Base-by-base conservation (phyloP, 352 stramenopile genomes). In the Pythium dissimile region DNA sequence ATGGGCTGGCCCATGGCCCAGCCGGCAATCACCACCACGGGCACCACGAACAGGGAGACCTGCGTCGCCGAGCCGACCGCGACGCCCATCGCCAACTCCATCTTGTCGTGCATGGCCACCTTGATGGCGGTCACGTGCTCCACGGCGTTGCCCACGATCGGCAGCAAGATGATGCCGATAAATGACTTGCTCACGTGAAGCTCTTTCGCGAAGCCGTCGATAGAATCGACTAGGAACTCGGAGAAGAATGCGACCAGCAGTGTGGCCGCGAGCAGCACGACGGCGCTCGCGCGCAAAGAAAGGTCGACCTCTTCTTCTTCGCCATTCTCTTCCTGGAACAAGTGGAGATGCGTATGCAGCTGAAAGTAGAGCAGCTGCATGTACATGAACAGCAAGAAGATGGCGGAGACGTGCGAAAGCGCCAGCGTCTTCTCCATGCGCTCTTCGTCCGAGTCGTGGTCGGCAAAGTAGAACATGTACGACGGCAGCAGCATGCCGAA, bases 31-130 rank as follows among this genome's bases (percentile, higher is more conserved):
- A 98, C 94, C 18, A 97, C 90, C 2, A 98, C 75, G 5, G 96
- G 96, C 30, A 98, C 87, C 21, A 99, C 96, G 69, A 99, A 99
- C 35, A 99, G 84, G 41, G 95, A 97, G 23, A 99, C 96, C 61
- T 99, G 97, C 12, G 96, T 98, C 20, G 90, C 95, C 0, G 90
- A 98, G 23, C 97, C 97, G n/a, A 99, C 82, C n/a, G 97, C 96
- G 26, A 99, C 95, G 48, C 96, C 97, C 80, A 99, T 97, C 5
- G 96, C 89, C 11, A 99, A 80, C 83, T 99, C 96, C 95, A 99
- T 98, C 75, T 98, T 99, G 72, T 98, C 86, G 72, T 98, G 98
- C 56, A 98, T 88, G 20, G 96, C 97, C 6, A 99, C 96, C 24
- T 95, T 97, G 37, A 99, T 84, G 16, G 97, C 97, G 4, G 96